phyloP scores from a whole-genome alignment of 495 filamentous ascomycete genomes.

The Talaromyces nanjingensis region DNA sequence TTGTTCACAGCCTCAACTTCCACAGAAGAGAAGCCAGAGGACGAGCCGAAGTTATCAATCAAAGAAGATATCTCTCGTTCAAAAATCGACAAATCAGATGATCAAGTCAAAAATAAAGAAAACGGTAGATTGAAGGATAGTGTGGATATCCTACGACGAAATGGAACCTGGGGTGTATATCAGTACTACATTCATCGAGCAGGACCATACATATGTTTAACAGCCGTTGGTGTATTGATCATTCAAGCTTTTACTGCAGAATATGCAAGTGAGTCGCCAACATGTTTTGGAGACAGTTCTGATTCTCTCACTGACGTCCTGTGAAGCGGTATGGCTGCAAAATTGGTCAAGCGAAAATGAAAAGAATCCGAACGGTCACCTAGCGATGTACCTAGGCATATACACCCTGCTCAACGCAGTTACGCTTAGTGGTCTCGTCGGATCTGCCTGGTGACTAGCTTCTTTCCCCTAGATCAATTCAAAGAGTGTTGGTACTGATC shows the following conservation, averaged over 20 bases:
- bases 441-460: conserved; percentile 31
- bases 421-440: conserved; percentile 35
- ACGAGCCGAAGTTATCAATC: neutral
- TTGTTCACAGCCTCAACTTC: neutral
- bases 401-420: conserved; percentile 44
- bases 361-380: conserved; percentile 21
- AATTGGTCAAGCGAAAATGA: conserved; percentile 23
- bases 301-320: neutral
- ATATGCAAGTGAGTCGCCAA: conserved; percentile 12
- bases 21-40: neutral
- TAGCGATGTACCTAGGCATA: conserved; percentile 48
- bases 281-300: conserved; percentile 1
- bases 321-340: conserved; percentile 25
- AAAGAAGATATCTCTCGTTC: neutral
- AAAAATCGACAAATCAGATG: neutral
- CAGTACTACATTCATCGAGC: neutral
- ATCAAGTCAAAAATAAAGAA: neutral
- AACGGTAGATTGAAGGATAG: neutral
- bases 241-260: neutral
- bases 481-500: neutral
- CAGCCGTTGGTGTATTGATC: neutral
- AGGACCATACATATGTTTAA: neutral
- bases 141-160: neutral
- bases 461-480: neutral
- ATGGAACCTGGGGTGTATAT: neutral